Conservation (phyloP, 176 grass and related monocot genomes). For the Triticum urartu region DNA sequence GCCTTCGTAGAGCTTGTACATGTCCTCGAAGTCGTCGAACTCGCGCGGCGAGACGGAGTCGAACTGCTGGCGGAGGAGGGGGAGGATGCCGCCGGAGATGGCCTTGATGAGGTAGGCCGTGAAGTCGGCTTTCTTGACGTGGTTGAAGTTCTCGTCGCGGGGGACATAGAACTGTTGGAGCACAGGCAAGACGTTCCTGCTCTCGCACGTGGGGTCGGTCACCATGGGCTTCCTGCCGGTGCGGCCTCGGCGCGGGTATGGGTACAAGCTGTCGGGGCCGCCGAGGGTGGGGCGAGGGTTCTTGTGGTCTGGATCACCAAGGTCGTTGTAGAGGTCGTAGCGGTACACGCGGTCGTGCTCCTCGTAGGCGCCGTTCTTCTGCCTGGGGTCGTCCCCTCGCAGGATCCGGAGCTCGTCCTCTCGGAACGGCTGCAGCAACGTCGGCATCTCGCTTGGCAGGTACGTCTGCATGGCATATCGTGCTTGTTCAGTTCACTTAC, state of each 20-base stretch:
- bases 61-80: not conserved
- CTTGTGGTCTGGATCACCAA: not conserved
- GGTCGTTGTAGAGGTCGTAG: conserved; percentile 18
- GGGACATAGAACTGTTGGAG: conserved; percentile 28
- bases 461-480: not conserved
- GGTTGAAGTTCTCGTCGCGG: conserved; percentile 37
- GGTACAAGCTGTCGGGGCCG: not conserved
- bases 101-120: conserved; percentile 9
- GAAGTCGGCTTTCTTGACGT: conserved; percentile 32
- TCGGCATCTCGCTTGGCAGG: not conserved
- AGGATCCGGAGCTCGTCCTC: not conserved
- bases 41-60: not conserved
- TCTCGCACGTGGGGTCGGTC: not conserved
- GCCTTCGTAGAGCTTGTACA: conserved; percentile 28
- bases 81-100: not conserved
- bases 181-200: not conserved
- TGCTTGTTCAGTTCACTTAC: too few species aligned
- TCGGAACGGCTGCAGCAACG: not conserved
- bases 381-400: not conserved
- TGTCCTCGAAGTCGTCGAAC: conserved; percentile 29
- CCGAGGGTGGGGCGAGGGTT: conserved; percentile 10
- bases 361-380: not conserved
- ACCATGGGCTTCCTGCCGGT: conserved; percentile 5
- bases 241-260: conserved; percentile 19
- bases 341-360: not conserved